Percentiles rank a stretch among this genome's conserved stretches.
phyloP scores from a whole-genome alignment of 176 grass and related monocot genomes.

The Aegilops longissima region DNA sequence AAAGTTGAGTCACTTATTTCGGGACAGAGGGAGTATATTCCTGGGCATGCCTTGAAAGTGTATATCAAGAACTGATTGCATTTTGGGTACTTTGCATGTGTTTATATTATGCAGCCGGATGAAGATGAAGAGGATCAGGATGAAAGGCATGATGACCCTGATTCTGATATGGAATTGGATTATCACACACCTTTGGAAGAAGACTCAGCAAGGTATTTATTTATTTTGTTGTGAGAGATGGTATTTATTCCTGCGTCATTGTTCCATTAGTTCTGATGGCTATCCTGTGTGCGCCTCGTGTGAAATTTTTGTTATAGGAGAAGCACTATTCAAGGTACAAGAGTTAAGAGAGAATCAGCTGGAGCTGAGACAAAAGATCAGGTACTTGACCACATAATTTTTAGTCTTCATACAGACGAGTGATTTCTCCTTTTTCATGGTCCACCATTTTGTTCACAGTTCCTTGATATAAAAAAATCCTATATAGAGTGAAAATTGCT shows the following conservation, averaged over 20 bases:
- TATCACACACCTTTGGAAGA: constrained; percentile 48
- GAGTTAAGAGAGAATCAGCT: constrained; percentile 70
- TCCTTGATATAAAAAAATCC: not conserved
- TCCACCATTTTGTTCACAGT: not conserved
- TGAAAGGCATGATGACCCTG: constrained; percentile 67
- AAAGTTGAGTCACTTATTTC: no score
- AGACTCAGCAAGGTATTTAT: constrained; percentile 47
- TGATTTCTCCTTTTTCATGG: not conserved
- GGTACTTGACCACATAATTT: constrained; percentile 44
- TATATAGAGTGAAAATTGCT: constrained; percentile 3
- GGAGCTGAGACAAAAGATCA: constrained; percentile 57
- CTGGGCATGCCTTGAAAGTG: constrained; percentile 5
- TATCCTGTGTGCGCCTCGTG: not conserved
- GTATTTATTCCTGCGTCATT: not conserved
- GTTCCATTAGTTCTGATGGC: not conserved
- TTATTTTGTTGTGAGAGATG: not conserved
- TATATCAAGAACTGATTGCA: constrained; percentile 29
- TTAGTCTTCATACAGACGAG: not conserved
- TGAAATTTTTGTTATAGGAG: constrained; percentile 37
- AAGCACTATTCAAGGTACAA: constrained; percentile 49
- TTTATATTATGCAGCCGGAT: constrained; percentile 58
- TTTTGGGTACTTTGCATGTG: constrained; percentile 29
- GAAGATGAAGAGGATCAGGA: constrained; percentile 92
- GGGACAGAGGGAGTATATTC: not conserved
- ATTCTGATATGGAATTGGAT: constrained; percentile 75